Percentiles rank a stretch among this genome's conserved stretches.
Evolutionary conservation across 371 early-diverging fungal species (phyloP).

Genomic region (Mortierella sp.): DNA sequence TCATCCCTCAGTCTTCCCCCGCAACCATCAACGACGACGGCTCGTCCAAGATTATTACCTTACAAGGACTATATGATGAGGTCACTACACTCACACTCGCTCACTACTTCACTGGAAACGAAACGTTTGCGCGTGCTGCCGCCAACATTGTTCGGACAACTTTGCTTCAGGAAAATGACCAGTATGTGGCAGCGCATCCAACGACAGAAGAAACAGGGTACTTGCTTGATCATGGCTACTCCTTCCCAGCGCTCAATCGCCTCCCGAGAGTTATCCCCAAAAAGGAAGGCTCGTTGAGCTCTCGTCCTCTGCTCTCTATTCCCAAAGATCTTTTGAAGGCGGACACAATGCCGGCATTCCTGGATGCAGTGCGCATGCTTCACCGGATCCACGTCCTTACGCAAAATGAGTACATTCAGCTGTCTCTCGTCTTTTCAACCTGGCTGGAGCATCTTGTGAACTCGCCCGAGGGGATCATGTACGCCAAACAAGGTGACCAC

Average conservation of each 20-base stretch:
- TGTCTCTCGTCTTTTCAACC: slow-evolving; percentile 65
- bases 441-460: slow-evolving; percentile 70
- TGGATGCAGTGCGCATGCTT: slow-evolving; percentile 69
- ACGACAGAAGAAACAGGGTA: slow-evolving; percentile 70
- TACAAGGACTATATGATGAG: slow-evolving; percentile 62
- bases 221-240: slow-evolving; percentile 72
- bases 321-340: slow-evolving; percentile 49
- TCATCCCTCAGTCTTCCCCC: slow-evolving; percentile 24
- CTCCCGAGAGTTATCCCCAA: slow-evolving; percentile 66
- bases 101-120: slow-evolving; percentile 68
- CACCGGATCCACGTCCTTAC: slow-evolving; percentile 66
- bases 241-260: slow-evolving; percentile 69
- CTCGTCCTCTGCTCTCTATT: slow-evolving; percentile 40
- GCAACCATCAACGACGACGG: slow-evolving; percentile 26
- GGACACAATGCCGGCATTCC: slow-evolving; percentile 59
- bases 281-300: slow-evolving; percentile 54
- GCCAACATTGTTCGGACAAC: slow-evolving; percentile 73
- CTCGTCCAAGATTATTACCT: slow-evolving; percentile 43
- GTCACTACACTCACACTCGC: slow-evolving; percentile 71
- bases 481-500: slow-evolving; percentile 72
- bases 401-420: slow-evolving; percentile 72
- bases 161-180: slow-evolving; percentile 66
- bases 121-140: slow-evolving; percentile 67
- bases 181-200: slow-evolving; percentile 61
- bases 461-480: slow-evolving; percentile 69